A percentile compares a stretch with the other conserved stretches of the same genome.
Evolutionary conservation across 2,329 filamentous ascomycete species (phyloP).

Genomic region (Madurella mycetomatis): DNA sequence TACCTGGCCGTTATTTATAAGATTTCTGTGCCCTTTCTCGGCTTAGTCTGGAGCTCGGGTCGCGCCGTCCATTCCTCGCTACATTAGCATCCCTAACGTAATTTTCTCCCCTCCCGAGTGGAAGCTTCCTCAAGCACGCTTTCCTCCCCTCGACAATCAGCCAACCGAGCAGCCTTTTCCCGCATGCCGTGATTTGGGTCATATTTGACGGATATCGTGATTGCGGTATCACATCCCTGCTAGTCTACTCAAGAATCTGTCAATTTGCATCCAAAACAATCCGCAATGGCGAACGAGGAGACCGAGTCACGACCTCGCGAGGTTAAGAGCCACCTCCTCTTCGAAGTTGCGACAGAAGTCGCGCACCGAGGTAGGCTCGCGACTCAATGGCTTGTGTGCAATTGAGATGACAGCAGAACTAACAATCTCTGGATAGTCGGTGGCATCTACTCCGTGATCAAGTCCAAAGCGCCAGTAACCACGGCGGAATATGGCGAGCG

Average conservation of each 20-base stretch:
- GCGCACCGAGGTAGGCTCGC: constrained; percentile 76
- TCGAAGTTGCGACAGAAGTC: constrained; percentile 95
- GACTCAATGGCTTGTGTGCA: neutral
- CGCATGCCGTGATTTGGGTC: too few relatives aligned
- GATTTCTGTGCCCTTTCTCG: constrained; percentile 7
- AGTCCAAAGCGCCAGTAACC: constrained; percentile 96
- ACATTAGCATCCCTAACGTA: neutral
- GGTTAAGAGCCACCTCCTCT: constrained; percentile 92
- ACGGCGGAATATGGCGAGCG: constrained; percentile 97
- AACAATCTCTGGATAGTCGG: constrained; percentile 58
- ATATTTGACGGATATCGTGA: too few relatives aligned
- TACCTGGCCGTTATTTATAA: constrained; percentile 12
- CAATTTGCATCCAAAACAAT: neutral
- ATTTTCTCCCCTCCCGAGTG: neutral
- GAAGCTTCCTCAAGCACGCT: neutral
- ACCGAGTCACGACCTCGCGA: constrained; percentile 53
- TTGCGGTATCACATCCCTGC: too few relatives aligned
- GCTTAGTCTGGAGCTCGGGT: constrained; percentile 11
- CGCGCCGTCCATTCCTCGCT: constrained; percentile 12
- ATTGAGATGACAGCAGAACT: constrained; percentile 17
- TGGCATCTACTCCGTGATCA: constrained; percentile 98
- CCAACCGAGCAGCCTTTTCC: too few relatives aligned
- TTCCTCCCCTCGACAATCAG: neutral
- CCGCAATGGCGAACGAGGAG: constrained; percentile 44
- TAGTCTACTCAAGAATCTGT: neutral